Evolutionary conservation across 805 yeast genomes (phyloP).

Genomic region (Hemisphaericaspora nanyangensis): DNA sequence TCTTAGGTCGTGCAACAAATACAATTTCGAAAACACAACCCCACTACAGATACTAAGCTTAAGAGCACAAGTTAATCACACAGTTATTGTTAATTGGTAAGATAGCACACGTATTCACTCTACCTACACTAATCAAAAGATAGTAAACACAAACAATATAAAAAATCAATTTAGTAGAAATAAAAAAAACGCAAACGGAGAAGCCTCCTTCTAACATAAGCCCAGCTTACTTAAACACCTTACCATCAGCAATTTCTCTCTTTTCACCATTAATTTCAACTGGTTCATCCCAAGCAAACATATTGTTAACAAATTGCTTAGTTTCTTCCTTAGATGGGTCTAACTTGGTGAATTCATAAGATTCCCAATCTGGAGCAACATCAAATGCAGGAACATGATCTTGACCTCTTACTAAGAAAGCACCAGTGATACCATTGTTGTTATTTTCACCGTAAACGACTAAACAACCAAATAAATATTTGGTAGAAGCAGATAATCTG

Average conservation of each 20-base stretch:
- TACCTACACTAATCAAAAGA: no score
- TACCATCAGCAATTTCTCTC: slow-evolving; percentile 94
- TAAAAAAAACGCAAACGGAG: not conserved
- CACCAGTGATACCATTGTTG: slow-evolving; percentile 96
- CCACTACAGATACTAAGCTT: no score
- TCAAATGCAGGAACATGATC: slow-evolving; percentile 87
- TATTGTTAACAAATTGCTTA: slow-evolving; percentile 77
- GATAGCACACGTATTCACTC: no score
- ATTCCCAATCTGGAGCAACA: slow-evolving; percentile 99
- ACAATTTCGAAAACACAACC: no score
- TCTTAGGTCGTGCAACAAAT: no score
- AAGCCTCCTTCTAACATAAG: not conserved
- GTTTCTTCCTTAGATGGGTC: slow-evolving; percentile 75
- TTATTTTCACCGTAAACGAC: slow-evolving; percentile 98
- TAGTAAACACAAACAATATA: no score
- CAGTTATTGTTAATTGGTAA: no score
- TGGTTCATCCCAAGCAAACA: slow-evolving; percentile 99
- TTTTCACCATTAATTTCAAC: slow-evolving; percentile 71
- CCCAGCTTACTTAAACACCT: slow-evolving; percentile 77
- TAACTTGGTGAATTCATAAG: slow-evolving; percentile 77
- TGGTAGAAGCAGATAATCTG: slow-evolving; percentile 88
- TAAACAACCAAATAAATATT: slow-evolving; percentile 88
- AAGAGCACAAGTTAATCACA: no score
- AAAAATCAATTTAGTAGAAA: no score
- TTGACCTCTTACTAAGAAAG: slow-evolving; percentile 92